Evolutionary conservation across 2,329 filamentous ascomycete species (phyloP).

Genomic region (Celoporthe dispersa): DNA sequence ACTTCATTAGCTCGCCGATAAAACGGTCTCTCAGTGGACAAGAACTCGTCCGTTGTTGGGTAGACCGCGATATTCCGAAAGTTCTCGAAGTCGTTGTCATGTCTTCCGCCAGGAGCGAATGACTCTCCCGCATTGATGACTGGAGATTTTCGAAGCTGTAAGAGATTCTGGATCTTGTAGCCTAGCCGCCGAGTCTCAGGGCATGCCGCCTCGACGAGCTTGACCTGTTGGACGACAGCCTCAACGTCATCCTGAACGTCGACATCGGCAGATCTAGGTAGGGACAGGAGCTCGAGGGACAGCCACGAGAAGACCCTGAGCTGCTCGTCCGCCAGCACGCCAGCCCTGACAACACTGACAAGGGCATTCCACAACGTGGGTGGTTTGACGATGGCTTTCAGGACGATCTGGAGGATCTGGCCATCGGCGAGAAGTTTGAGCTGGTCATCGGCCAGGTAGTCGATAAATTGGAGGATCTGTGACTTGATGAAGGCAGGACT

Average conservation of each 20-base stretch:
- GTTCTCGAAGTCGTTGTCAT: constrained; percentile 72
- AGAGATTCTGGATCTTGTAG: constrained; percentile 44
- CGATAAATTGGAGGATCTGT: constrained; percentile 42
- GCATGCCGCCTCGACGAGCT: constrained; percentile 35
- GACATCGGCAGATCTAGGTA: constrained; percentile 34
- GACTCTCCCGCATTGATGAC: constrained; percentile 13
- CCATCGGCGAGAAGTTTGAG: constrained; percentile 56
- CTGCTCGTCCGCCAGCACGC: constrained; percentile 39
- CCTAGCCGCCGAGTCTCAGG: constrained; percentile 35
- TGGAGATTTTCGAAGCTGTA: constrained; percentile 38
- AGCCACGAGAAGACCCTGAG: constrained; percentile 53
- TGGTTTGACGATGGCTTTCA: constrained; percentile 54
- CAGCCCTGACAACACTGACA: constrained; percentile 37
- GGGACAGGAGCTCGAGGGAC: constrained; percentile 50
- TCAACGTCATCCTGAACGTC: constrained; percentile 34
- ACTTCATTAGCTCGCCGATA: constrained; percentile 58
- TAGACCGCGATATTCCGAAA: constrained; percentile 65
- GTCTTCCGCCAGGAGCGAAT: constrained; percentile 63
- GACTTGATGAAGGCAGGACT: constrained; percentile 38
- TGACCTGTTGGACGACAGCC: constrained; percentile 34
- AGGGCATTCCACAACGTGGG: constrained; percentile 59
- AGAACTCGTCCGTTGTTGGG: constrained; percentile 69
- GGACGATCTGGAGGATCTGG: constrained; percentile 50
- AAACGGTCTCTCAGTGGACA: constrained; percentile 56
- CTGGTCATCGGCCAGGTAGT: constrained; percentile 45